A percentile compares a stretch with the other conserved stretches of the same genome.
phyloP scores from a whole-genome alignment of 306 rosid genomes.

The Morella rubra region DNA sequence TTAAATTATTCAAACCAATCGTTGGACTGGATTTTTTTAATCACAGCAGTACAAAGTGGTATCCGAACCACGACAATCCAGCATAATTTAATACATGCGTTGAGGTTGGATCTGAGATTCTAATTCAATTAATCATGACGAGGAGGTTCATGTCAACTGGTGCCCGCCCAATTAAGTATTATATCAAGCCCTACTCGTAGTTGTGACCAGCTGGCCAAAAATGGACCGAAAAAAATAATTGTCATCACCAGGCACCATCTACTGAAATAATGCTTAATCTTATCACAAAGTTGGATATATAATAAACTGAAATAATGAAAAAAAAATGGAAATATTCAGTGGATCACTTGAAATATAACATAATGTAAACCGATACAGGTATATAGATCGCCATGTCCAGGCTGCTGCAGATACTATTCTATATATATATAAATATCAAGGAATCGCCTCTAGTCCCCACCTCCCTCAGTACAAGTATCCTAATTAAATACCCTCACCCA shows the following conservation, averaged over 20 bases:
- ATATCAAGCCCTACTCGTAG: background rate
- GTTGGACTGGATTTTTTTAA: too few relatives aligned
- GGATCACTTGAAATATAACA: constrained; percentile 1
- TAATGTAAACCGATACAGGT: constrained; percentile 17
- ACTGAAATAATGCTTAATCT: background rate
- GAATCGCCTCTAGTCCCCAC: constrained; percentile 41
- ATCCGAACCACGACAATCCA: background rate
- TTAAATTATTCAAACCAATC: too few relatives aligned
- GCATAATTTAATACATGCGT: background rate
- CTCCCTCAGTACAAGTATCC: constrained; percentile 26
- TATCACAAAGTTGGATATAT: background rate
- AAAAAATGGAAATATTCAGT: constrained; percentile 5
- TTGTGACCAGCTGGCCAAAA: background rate
- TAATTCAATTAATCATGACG: background rate
- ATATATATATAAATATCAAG: constrained; percentile 19
- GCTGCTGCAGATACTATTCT: constrained; percentile 26
- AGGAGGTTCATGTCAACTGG: background rate
- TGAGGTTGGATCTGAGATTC: background rate
- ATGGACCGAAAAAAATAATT: background rate
- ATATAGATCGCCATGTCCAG: constrained; percentile 29
- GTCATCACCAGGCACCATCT: background rate
- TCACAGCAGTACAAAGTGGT: too few relatives aligned
- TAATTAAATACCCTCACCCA: constrained; percentile 29
- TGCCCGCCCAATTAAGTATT: background rate
- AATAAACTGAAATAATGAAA: background rate